Base-by-base conservation (phyloP, 2,329 filamentous ascomycete genomes). In the Aaosphaeria pasadenensis region DNA sequence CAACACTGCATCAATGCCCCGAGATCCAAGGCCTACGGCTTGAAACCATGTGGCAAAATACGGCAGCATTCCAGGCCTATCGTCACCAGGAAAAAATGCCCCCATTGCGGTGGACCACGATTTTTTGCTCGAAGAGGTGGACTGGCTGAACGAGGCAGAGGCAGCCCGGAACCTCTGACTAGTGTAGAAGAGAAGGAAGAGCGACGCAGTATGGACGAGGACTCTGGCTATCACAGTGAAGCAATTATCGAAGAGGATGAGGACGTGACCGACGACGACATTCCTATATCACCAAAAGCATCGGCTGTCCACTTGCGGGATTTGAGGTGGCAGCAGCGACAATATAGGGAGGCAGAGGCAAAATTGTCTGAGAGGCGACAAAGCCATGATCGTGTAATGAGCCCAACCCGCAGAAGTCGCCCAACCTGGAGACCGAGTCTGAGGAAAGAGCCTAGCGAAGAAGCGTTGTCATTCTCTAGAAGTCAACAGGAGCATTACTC, bases 121-220 rank as follows among this genome's bases (percentile, higher is more conserved):
- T 40, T 66, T n/a, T 61, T 59, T 40, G 54, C 50, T 31, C 50
- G 61, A 47, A 56, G 61, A 53, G 60, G 57, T 30, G 62, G 59
- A 17, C 47, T 64, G 40, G 59, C 61, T n/a, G 61, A 55, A n/a
- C 57, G 56, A 28, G 58, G 59, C 11, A 41, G 45, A 30, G 57
- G 57, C 17, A 61, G 45, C 11, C 31, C 42, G 39, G n/a, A 9
- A 9, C 24, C 24, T 11, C 9, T 24, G 7, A n/a, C 7, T n/a
- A 9, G 7, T 9, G n/a, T 36, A 9, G n/a, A 9, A 36, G 39
- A 40, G 17, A 40, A 40, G 24, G 39, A 40, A 40, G 17, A 40
- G 9, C 9, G 24, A 17, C 9, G 7, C 3, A 36, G 33, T n/a
- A n/a, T 9, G 7, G 33, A 9, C 7, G n/a, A 36, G 7, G 52